A percentile compares a stretch with the other conserved stretches of the same genome.
Evolutionary conservation across 352 stramenopile species (phyloP).

Genomic region (Pythium grandisporangium): DNA sequence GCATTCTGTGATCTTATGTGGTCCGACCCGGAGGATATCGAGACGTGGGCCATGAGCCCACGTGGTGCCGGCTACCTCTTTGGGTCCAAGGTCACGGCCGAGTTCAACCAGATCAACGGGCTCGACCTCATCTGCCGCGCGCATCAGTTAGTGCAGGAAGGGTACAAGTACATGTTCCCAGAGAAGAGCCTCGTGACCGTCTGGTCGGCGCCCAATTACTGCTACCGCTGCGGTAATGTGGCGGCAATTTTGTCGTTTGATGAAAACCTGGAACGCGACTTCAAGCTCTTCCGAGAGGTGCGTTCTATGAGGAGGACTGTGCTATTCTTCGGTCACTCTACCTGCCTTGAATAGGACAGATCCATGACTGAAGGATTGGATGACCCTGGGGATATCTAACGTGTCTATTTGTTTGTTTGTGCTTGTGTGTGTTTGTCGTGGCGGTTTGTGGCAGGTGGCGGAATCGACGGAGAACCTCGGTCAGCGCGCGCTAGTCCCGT

Average conservation of each 20-base stretch:
- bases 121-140: constrained; percentile 85
- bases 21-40: constrained; percentile 95
- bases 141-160: constrained; percentile 86
- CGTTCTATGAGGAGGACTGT: background rate
- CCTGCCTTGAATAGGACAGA: too few species aligned
- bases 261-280: constrained; percentile 79
- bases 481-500: constrained; percentile 71
- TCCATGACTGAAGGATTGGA: too few species aligned
- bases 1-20: constrained; percentile 98
- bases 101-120: constrained; percentile 90
- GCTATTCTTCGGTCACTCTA: background rate
- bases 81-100: constrained; percentile 74
- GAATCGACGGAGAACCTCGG: constrained; percentile 76
- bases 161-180: constrained; percentile 90
- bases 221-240: constrained; percentile 81
- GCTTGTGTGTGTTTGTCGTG: background rate
- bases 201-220: constrained; percentile 81
- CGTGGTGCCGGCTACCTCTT: constrained; percentile 85
- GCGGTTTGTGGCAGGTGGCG: constrained; percentile 40
- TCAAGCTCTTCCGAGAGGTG: constrained; percentile 86
- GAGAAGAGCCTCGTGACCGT: constrained; percentile 80
- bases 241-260: constrained; percentile 77
- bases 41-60: constrained; percentile 86
- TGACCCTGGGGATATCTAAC: too few species aligned
- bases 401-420: constrained; percentile 5